Conservation (phyloP, 495 filamentous ascomycete species). For the Thozetella sp. region DNA sequence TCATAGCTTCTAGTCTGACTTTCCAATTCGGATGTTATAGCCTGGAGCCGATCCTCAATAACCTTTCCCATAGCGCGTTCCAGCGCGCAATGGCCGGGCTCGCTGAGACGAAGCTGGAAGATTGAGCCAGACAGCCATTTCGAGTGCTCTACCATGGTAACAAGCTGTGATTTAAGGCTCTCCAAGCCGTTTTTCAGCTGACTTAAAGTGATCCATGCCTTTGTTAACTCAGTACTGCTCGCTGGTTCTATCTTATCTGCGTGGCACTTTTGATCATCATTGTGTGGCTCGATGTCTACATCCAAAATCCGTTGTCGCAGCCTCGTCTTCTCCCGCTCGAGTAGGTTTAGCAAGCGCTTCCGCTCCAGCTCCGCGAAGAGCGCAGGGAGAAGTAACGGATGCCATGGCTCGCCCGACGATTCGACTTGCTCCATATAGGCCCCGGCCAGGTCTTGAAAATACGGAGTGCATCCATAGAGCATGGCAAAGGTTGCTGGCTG, state of each 20-base stretch:
- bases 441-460: background rate
- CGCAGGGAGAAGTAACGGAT: conserved; percentile 11
- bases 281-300: conserved; percentile 4
- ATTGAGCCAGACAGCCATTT: background rate
- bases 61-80: background rate
- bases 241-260: background rate
- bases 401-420: conserved; percentile 1
- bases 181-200: conserved; percentile 13
- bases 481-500: conserved; percentile 7
- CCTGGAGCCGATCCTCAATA: conserved; percentile 6
- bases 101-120: background rate
- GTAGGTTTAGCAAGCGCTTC: conserved; percentile 4
- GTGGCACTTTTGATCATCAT: background rate
- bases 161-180: conserved; percentile 5
- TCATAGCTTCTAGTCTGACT: conserved; percentile 1
- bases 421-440: background rate
- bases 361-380: conserved; percentile 10
- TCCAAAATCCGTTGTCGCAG: conserved; percentile 11
- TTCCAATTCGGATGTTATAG: conserved; percentile 12
- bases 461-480: conserved; percentile 10
- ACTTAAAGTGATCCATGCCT: conserved; percentile 9
- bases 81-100: background rate
- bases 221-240: conserved; percentile 2
- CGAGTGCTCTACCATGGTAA: background rate
- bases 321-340: conserved; percentile 2